Evolutionary conservation across 352 stramenopile genomes (phyloP), one percentile per base, ranked within the genome.

Genomic region (Albugo laibachii): DNA sequence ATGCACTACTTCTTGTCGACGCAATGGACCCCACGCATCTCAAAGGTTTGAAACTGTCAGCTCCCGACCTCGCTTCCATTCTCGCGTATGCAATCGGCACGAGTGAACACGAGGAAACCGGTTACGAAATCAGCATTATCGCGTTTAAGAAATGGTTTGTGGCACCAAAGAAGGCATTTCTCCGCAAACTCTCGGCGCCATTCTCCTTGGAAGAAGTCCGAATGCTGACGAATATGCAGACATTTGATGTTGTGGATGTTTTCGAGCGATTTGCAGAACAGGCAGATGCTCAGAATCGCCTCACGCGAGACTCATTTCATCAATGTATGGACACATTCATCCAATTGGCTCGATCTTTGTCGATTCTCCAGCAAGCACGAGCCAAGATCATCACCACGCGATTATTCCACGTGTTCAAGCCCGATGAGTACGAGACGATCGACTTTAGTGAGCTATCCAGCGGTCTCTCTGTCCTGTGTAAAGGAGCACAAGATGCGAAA

Each of bases 141-240:
- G 24, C 69, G 13, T 84, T 84, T 48, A 82, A 80, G 41, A 66
- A 70, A 39, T 31, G 24, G 24, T 31, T 31, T 31, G 24, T 31
- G 3, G 8, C 8, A 8, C 24, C 8, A n/a, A 53, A 48, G 15
- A 10, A 19, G 6, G 52, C 12, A 19, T 46, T 24, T 36, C 36
- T 15, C 11, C 20, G 41, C 37, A 34, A 13, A 78, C 83, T 27
- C 58, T 83, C 13, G 24, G 69, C 74, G 18, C 76, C 73, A 34
- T 56, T 84, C 16, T 63, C 83, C 48, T 47, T 93, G 21, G 68
- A 86, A 35, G 72, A 92, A 54, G 75, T 93, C n/a, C 68, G 77
- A 0, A 69, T 72, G 45, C 52, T 91, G 21, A 93, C 80, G 2
- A 86, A 85, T 36, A 50, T 93, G 2, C 79, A 78, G 12, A 83